phyloP scores from a whole-genome alignment of 1,284 basidiomycete genomes.

The Leucoagaricus sp. region DNA sequence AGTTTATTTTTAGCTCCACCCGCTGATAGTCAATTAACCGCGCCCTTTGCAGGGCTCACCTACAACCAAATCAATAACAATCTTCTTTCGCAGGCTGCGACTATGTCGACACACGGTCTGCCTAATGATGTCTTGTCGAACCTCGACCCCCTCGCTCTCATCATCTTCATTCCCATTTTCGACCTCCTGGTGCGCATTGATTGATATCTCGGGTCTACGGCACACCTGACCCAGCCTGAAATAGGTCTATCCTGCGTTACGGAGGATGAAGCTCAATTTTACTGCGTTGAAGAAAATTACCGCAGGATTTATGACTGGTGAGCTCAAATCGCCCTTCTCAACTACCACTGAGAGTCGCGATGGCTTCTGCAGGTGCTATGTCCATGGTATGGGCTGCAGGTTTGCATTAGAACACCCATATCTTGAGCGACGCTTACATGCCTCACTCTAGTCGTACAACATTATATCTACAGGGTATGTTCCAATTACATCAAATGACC shows the following conservation, averaged over 20 bases:
- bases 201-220: background rate
- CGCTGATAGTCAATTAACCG: background rate
- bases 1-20: background rate
- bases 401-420: background rate
- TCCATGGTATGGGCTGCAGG: conserved; percentile 60
- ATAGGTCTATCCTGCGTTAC: conserved; percentile 52
- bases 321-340: background rate
- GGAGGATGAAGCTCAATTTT: conserved; percentile 67
- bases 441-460: conserved; percentile 58
- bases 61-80: conserved; percentile 83
- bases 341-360: background rate
- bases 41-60: conserved; percentile 45
- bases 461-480: conserved; percentile 51
- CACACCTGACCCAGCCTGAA: background rate
- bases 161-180: conserved; percentile 74
- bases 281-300: conserved; percentile 75
- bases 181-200: conserved; percentile 50
- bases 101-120: conserved; percentile 70
- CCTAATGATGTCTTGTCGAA: conserved; percentile 86
- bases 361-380: conserved; percentile 30
- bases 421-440: background rate
- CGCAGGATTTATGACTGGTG: conserved; percentile 68
- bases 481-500: background rate
- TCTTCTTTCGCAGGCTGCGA: conserved; percentile 74
- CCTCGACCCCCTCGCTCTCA: conserved; percentile 74